Evolutionary conservation across 1,284 basidiomycete species (phyloP).

Genomic region (Sporisorium exsertum): DNA sequence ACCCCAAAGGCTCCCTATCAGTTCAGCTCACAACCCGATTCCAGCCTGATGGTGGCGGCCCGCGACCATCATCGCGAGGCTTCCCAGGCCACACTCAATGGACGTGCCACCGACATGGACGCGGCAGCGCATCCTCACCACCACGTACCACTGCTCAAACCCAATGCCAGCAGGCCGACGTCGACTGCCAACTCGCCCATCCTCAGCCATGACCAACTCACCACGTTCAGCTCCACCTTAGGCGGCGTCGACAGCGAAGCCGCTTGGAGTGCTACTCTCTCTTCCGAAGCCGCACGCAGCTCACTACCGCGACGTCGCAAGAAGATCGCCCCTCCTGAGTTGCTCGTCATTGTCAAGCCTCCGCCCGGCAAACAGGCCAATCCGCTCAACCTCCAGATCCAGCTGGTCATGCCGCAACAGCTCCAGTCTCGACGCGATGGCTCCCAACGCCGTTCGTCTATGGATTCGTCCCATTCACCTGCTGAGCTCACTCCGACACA

Average conservation of each 20-base stretch:
- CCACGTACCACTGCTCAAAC: not conserved
- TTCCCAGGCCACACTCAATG: slow-evolving; percentile 44
- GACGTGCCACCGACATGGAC: slow-evolving; percentile 10
- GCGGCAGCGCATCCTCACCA: slow-evolving; percentile 4
- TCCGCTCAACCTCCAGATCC: slow-evolving; percentile 91
- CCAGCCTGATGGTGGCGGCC: not conserved
- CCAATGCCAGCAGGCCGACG: slow-evolving; percentile 24
- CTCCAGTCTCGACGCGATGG: slow-evolving; percentile 26
- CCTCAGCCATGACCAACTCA: slow-evolving; percentile 21
- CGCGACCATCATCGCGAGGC: slow-evolving; percentile 44
- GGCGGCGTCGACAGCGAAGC: slow-evolving; percentile 50
- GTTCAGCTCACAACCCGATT: slow-evolving; percentile 23
- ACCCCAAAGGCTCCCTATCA: slow-evolving; percentile 42
- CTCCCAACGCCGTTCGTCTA: slow-evolving; percentile 29
- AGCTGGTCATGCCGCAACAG: slow-evolving; percentile 75
- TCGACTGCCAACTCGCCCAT: slow-evolving; percentile 20
- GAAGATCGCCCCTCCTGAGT: slow-evolving; percentile 57
- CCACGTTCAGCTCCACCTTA: slow-evolving; percentile 32
- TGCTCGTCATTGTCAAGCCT: slow-evolving; percentile 74
- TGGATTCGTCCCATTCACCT: slow-evolving; percentile 28
- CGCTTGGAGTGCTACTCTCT: slow-evolving; percentile 27
- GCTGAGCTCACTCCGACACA: slow-evolving; percentile 11
- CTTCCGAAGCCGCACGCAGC: slow-evolving; percentile 22
- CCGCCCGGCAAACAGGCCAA: slow-evolving; percentile 86
- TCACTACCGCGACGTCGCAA: slow-evolving; percentile 29